Evolutionary conservation across 164 flowering plant genomes (phyloP).

Genomic region (Magnolia kwangsiensis): DNA sequence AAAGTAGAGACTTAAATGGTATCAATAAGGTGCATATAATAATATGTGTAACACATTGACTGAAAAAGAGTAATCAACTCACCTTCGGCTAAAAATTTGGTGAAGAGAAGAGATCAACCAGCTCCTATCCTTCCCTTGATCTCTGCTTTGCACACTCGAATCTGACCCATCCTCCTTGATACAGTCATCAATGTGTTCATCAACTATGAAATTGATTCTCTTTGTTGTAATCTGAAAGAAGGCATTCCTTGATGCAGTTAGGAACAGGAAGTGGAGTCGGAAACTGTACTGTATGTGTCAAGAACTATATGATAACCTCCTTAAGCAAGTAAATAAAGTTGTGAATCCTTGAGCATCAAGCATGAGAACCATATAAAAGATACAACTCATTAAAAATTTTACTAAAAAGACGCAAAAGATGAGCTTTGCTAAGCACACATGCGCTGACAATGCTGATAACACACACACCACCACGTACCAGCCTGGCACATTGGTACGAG

Average conservation of each 20-base stretch:
- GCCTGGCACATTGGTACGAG: no score
- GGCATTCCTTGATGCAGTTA: not conserved
- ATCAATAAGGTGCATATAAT: no score
- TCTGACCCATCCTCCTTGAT: constrained; percentile 36
- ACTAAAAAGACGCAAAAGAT: no score
- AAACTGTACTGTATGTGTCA: not conserved
- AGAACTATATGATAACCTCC: not conserved
- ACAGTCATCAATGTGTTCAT: constrained; percentile 40
- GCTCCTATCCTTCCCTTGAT: constrained; percentile 65
- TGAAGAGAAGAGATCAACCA: constrained; percentile 91
- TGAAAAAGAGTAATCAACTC: constrained; percentile 1
- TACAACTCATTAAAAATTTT: not conserved
- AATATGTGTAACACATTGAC: no score
- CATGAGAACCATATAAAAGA: not conserved
- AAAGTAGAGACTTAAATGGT: not conserved
- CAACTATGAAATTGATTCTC: constrained; percentile 84
- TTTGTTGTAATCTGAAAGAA: constrained; percentile 74
- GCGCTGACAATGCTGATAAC: no score
- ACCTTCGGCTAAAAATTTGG: constrained; percentile 96
- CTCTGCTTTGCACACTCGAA: constrained; percentile 26
- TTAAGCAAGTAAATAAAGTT: not conserved
- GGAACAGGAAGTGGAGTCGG: not conserved
- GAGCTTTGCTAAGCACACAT: no score
- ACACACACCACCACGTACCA: no score
- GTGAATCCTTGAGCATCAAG: not conserved